Evolutionary conservation across 495 filamentous ascomycete species (phyloP).

Genomic region (Aspergillus hancockii): DNA sequence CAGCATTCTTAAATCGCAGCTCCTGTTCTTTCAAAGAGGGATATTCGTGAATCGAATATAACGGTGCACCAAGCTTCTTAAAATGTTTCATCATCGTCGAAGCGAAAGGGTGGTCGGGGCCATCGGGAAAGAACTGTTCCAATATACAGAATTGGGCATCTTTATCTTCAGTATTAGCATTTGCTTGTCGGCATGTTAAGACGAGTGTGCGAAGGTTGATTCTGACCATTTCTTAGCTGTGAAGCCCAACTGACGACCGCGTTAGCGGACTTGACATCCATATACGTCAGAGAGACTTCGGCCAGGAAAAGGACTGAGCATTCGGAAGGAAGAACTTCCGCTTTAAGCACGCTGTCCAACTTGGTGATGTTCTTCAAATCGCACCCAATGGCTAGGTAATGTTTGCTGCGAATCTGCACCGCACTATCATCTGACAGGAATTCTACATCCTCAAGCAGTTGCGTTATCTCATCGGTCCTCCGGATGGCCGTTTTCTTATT

Average conservation of each 20-base stretch:
- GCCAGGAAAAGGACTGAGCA: conserved; percentile 75
- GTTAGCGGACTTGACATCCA: conserved; percentile 76
- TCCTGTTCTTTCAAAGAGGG: conserved; percentile 63
- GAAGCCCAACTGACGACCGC: conserved; percentile 70
- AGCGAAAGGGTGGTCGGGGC: conserved; percentile 78
- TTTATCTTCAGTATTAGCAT: conserved; percentile 15
- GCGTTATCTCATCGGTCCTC: conserved; percentile 57
- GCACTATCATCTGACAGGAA: conserved; percentile 41
- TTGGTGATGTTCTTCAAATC: conserved; percentile 68
- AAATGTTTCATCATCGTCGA: conserved; percentile 86
- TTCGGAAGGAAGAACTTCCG: conserved; percentile 52
- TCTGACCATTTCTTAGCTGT: conserved; percentile 60
- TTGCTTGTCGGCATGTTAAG: not conserved
- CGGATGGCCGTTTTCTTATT: conserved; percentile 70
- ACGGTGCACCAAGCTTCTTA: conserved; percentile 72
- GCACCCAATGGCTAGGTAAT: conserved; percentile 80
- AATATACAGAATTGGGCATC: conserved; percentile 75
- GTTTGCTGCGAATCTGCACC: conserved; percentile 60
- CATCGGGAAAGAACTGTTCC: conserved; percentile 83
- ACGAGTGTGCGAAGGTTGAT: not conserved
- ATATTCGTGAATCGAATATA: conserved; percentile 72
- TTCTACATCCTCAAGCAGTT: conserved; percentile 51
- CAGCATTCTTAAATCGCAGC: conserved; percentile 61
- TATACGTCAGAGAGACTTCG: conserved; percentile 90
- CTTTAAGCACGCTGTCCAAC: conserved; percentile 57